Conservation (phyloP, 1,284 basidiomycete genomes). For the Schizophyllum commune region DNA sequence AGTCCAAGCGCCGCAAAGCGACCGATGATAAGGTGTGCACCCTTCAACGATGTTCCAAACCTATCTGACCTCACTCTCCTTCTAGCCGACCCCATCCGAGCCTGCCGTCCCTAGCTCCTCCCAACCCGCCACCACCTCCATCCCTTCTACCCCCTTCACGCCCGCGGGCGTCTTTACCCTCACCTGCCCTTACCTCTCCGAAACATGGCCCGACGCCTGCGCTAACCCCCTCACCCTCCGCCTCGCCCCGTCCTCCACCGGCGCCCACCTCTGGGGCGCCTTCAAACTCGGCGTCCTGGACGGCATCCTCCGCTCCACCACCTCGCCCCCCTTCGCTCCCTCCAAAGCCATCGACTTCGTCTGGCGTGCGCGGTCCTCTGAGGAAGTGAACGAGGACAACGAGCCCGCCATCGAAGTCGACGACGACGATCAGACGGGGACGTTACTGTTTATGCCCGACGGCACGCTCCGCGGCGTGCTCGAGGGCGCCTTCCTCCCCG, state of each 20-base stretch:
- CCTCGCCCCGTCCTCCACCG: slow-evolving; percentile 16
- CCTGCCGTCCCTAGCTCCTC: too few relatives aligned
- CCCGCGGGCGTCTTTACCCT: slow-evolving; percentile 14
- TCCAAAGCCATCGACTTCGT: slow-evolving; percentile 12
- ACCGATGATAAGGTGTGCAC: too few relatives aligned
- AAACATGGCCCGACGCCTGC: slow-evolving; percentile 7
- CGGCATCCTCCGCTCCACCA: slow-evolving; percentile 17
- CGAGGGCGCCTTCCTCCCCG: neutral
- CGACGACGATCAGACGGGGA: slow-evolving; percentile 3
- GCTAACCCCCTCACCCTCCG: slow-evolving; percentile 7
- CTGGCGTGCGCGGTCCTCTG: slow-evolving; percentile 15
- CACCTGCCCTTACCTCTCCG: slow-evolving; percentile 14
- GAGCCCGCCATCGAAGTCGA: slow-evolving; percentile 16
- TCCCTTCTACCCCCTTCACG: neutral
- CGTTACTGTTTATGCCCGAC: slow-evolving; percentile 16
- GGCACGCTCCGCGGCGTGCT: slow-evolving; percentile 3
- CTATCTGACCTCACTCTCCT: too few relatives aligned
- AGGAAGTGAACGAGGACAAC: slow-evolving; percentile 12
- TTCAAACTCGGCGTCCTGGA: slow-evolving; percentile 19
- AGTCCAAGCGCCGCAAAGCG: too few relatives aligned
- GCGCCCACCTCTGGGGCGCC: slow-evolving; percentile 19
- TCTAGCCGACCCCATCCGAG: too few relatives aligned
- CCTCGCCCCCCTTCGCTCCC: slow-evolving; percentile 6
- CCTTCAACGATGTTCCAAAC: too few relatives aligned
- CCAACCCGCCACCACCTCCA: neutral